A percentile compares a stretch with the other conserved stretches of the same genome.
Evolutionary conservation across 768 basidiomycete species (phyloP).

Genomic region (Mycena rebaudengoi): DNA sequence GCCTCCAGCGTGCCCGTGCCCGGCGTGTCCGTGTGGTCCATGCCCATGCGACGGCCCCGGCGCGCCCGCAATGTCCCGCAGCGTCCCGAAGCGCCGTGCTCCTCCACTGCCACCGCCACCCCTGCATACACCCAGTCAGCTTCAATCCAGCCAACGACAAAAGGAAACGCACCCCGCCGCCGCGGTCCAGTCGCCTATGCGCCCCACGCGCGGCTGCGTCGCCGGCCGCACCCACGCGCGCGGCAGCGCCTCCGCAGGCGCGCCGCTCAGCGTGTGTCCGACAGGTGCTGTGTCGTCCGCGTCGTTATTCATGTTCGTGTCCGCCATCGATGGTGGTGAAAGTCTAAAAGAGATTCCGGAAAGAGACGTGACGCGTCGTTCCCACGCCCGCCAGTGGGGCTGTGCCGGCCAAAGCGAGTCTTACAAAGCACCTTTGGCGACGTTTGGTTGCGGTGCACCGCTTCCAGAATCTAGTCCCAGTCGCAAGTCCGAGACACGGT

Average conservation of each 20-base stretch:
- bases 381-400: no score
- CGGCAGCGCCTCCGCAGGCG: conserved; percentile 14
- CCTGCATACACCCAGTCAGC: no score
- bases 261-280: conserved; percentile 17
- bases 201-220: conserved; percentile 11
- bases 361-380: no score
- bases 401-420: no score
- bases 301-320: no score
- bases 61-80: conserved; percentile 10
- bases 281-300: not conserved
- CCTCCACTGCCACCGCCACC: not conserved
- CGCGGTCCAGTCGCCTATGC: conserved; percentile 18
- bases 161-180: not conserved
- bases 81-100: conserved; percentile 6
- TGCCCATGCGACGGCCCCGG: not conserved
- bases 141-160: no score
- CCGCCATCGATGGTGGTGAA: no score
- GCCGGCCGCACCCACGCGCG: conserved; percentile 18
- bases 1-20: not conserved
- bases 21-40: not conserved
- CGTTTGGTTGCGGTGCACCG: no score
- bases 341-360: no score
- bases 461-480: no score
- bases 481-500: no score
- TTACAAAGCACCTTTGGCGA: no score